These are phyloP conservation scores for Zygosaccharomyces sapae DNA, from an alignment of 1,139 yeast species.

Conservation along the genomic window DNA sequence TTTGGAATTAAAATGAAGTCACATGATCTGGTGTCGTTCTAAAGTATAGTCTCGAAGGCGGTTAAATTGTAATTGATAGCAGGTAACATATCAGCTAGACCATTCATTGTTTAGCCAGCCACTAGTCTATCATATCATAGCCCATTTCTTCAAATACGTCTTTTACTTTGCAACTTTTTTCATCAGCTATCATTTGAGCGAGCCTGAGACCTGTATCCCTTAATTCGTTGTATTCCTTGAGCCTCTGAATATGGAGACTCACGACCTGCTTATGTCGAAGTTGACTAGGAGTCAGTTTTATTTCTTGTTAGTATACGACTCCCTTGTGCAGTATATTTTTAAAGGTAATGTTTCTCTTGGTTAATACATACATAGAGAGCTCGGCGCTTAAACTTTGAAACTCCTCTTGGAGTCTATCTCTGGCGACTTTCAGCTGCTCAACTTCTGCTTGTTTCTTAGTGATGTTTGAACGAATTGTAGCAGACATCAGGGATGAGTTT, in stretches of 20 bases:
- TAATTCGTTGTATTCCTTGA: conserved; percentile 36
- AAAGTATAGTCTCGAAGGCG: not conserved
- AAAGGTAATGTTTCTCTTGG: not conserved
- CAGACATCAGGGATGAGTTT: conserved; percentile 1
- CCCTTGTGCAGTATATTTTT: not conserved
- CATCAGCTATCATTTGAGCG: conserved; percentile 33
- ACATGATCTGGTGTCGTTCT: not conserved
- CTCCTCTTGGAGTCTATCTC: conserved; percentile 8
- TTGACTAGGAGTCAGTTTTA: conserved; percentile 1
- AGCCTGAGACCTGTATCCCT: conserved; percentile 34
- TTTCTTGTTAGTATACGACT: conserved; percentile 2
- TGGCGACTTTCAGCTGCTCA: conserved; percentile 6
- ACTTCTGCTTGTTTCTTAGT: conserved; percentile 9
- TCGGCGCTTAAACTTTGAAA: conserved; percentile 15
- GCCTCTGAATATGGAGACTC: conserved; percentile 25
- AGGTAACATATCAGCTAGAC: no score
- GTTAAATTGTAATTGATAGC: not conserved
- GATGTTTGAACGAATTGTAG: conserved; percentile 6
- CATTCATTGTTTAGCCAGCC: not conserved
- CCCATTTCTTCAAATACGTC: conserved; percentile 35
- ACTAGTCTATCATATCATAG: conserved; percentile 15
- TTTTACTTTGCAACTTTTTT: conserved; percentile 24
- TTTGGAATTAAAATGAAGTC: conserved; percentile 1
- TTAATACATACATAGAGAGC: conserved; percentile 9
- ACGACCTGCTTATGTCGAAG: conserved; percentile 16